These are phyloP conservation scores for Ophiostoma ulmi DNA, from an alignment of 2,329 filamentous ascomycete species.

Conservation along the genomic window DNA sequence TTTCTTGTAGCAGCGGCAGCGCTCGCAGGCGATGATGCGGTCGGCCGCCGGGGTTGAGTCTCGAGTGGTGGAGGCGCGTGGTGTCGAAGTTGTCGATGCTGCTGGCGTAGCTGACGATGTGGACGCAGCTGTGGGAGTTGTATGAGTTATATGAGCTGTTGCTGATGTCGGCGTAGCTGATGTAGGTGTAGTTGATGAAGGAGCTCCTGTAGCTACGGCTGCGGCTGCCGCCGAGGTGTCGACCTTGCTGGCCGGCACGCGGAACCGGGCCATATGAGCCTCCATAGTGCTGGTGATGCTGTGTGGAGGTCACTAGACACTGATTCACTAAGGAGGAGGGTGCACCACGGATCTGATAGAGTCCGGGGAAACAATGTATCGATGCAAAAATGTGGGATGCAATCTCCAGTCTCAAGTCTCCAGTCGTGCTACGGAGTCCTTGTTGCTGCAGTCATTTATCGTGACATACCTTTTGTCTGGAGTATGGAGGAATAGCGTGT, in stretches of 20 bases:
- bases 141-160: neutral
- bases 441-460: neutral
- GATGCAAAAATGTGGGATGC: slow-evolving; percentile 6
- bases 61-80: neutral
- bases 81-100: neutral
- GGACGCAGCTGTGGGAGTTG: neutral
- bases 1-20: slow-evolving; percentile 36
- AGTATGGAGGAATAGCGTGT: slow-evolving; percentile 9
- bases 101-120: neutral
- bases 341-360: neutral
- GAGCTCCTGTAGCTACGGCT: neutral
- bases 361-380: neutral
- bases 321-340: neutral
- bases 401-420: neutral
- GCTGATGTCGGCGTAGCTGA: neutral
- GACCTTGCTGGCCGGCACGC: slow-evolving; percentile 11
- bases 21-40: slow-evolving; percentile 22
- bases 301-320: neutral
- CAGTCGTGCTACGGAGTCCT: slow-evolving; percentile 3
- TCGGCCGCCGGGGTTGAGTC: neutral
- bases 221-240: neutral
- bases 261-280: slow-evolving; percentile 17
- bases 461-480: slow-evolving; percentile 5
- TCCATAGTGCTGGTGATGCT: neutral
- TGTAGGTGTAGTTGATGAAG: neutral